These are phyloP conservation scores for Staphylotrichum tortipilum DNA, from an alignment of 495 filamentous ascomycete genomes.

Conservation along the genomic window DNA sequence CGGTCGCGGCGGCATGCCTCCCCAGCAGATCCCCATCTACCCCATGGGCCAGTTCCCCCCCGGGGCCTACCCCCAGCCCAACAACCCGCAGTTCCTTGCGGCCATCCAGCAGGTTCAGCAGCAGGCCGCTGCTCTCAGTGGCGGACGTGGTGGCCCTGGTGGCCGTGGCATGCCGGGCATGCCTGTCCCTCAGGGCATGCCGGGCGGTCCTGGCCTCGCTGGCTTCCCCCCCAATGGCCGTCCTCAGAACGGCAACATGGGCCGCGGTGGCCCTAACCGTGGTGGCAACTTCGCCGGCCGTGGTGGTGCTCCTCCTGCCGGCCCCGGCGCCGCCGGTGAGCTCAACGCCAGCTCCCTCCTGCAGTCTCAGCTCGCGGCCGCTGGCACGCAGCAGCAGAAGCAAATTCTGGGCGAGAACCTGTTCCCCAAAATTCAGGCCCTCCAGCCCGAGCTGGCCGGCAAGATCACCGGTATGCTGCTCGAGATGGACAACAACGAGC, in stretches of 20 bases:
- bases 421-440: constrained; percentile 91
- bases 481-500: constrained; percentile 95
- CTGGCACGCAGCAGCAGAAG: constrained; percentile 73
- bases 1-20: constrained; percentile 65
- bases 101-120: constrained; percentile 67
- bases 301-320: constrained; percentile 29
- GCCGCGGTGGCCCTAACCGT: constrained; percentile 35
- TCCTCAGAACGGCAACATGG: constrained; percentile 31
- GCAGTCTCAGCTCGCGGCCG: constrained; percentile 40
- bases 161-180: constrained; percentile 69
- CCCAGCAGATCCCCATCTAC: constrained; percentile 78
- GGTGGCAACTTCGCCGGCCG: constrained; percentile 43
- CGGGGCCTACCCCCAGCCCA: constrained; percentile 42
- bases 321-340: constrained; percentile 23
- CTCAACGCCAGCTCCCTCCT: constrained; percentile 34
- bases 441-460: constrained; percentile 90
- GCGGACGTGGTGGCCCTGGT: constrained; percentile 62
- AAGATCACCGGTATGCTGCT: constrained; percentile 99
- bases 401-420: constrained; percentile 95
- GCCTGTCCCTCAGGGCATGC: constrained; percentile 51
- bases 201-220: constrained; percentile 52
- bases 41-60: constrained; percentile 67
- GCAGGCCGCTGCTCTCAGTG: constrained; percentile 48
- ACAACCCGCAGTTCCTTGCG: constrained; percentile 47
- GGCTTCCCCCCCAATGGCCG: constrained; percentile 48